Evolutionary conservation across 805 yeast species (phyloP), one percentile per base, ranked within the genome.

Genomic region (Candida cerambycidarum): DNA sequence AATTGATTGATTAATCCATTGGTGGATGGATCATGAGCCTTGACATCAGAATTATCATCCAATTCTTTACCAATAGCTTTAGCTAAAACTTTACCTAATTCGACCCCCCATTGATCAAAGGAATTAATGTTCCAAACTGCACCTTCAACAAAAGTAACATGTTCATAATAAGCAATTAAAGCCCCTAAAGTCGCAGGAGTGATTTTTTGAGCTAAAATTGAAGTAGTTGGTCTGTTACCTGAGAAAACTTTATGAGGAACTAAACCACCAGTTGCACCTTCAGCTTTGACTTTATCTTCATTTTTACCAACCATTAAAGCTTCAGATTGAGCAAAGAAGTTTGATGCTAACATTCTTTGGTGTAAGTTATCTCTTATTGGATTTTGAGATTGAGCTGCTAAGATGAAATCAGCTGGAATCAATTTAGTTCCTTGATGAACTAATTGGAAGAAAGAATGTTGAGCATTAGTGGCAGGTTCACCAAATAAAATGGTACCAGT

Each of bases 101-200:
- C 99, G 60, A 93, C 99, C 71, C 99, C 99, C 96, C 98, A 93
- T 78, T 93, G 99, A 76, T 93, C 99, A 65, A 89, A 93, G 14
- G 98, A 92, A 83, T 93, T 93, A 76, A 93, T 90, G 80, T 95
- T 93, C 99, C 99, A 92, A 61, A 93, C 73, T 45, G 99, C 99
- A 73, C 99, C 99, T 75, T 93, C 99, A 46, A 90, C 90, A 73
- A 93, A 93, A 32, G 98, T 92, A 47, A 89, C 80, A 66, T 89
- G 97, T 75, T 93, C 99, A 76, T 93, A 93, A 81, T 93, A 93
- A 34, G 96, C 97, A 65, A 93, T 93, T 71, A 93, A 78, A 35
- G 98, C 80, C 73, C 99, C 99, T 53, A 93, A 79, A 42, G 97
- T 71, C 38, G 96, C 97, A 45, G 99, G 99, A 28, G 98, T 92